Evolutionary conservation across 148 eudicot genomes (phyloP), one percentile per base, ranked within the genome.

Genomic region (Amaranthus cruentus): DNA sequence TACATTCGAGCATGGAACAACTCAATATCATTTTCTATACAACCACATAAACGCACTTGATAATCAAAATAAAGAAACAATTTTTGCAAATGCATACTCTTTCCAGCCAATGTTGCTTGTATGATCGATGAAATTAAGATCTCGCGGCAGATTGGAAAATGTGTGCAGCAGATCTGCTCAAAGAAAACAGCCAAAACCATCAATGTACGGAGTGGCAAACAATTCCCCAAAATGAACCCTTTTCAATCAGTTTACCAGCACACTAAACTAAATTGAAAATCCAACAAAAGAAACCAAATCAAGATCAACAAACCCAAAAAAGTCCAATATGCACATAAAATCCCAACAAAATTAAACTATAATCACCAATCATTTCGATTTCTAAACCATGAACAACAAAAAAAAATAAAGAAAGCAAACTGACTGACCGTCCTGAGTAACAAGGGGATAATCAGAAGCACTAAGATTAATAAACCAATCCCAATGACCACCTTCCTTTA

Each of bases 381-480:
- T 28, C 73, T 12, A 70, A 55, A 70, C 8, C 12, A 46, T 6
- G 8, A 48, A 6, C 13, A 5, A 43, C 4, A 55, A 12, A 6
- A 2, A 60, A 8, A 4, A 4, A 59, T 12, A 60, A 54, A 62
- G 6, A 38, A 8, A 12, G 47, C 43, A 8, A 13, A 18, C 47
- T 14, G 64, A 49, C 75, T 71, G 51, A 91, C 98, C 98, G 78
- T 93, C 98, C 71, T 93, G 98, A 60, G 95, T 88, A 62, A 91
- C 97, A 75, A 93, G 89, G 5, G 97, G 98, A 76, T 93, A 93
- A 88, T 93, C 98, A 3, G 91, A 84, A 55, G 94, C 94, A 78
- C 98, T 93, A 68, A 93, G 96, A 85, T 93, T 90, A 66, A 93
- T 90, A 83, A 92, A 92, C 98, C 98, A 92, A 78, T 92, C 98